Evolutionary conservation across 495 filamentous ascomycete genomes (phyloP).

Genomic region (Hypoxylon lienhwacheense): DNA sequence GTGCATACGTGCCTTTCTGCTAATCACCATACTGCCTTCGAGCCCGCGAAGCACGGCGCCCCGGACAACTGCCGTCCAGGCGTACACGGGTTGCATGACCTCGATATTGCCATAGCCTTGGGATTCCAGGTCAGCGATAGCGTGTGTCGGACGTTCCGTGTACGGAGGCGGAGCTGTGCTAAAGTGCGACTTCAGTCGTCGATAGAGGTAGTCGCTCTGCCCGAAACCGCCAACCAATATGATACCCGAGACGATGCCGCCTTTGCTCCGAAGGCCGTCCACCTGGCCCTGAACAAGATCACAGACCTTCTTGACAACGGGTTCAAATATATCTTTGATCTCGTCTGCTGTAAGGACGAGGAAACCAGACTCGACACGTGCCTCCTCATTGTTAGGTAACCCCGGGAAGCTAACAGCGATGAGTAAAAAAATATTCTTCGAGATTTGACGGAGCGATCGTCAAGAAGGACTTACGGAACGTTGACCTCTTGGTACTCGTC

Average conservation of each 20-base stretch:
- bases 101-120: slow-evolving; percentile 58
- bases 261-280: slow-evolving; percentile 59
- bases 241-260: slow-evolving; percentile 66
- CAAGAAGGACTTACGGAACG: slow-evolving; percentile 53
- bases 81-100: slow-evolving; percentile 75
- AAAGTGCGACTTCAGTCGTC: slow-evolving; percentile 64
- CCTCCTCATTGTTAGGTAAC: slow-evolving; percentile 66
- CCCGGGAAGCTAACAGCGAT: slow-evolving; percentile 59
- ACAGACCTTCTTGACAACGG: slow-evolving; percentile 64
- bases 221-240: slow-evolving; percentile 73
- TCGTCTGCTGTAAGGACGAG: slow-evolving; percentile 62
- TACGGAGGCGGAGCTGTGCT: slow-evolving; percentile 67
- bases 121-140: slow-evolving; percentile 42
- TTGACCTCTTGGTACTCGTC: slow-evolving; percentile 70
- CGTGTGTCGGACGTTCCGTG: slow-evolving; percentile 63
- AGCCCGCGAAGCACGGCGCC: slow-evolving; percentile 68
- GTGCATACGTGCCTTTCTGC: slow-evolving; percentile 66
- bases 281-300: slow-evolving; percentile 64
- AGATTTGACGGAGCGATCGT: not conserved
- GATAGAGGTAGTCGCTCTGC: slow-evolving; percentile 69
- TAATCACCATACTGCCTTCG: slow-evolving; percentile 72
- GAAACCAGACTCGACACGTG: slow-evolving; percentile 65
- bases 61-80: slow-evolving; percentile 75
- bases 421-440: not conserved
- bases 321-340: slow-evolving; percentile 66